A percentile compares a stretch with the other conserved stretches of the same genome.
Conservation (phyloP, 129 eudicot species). For the Lactuca saligna region DNA sequence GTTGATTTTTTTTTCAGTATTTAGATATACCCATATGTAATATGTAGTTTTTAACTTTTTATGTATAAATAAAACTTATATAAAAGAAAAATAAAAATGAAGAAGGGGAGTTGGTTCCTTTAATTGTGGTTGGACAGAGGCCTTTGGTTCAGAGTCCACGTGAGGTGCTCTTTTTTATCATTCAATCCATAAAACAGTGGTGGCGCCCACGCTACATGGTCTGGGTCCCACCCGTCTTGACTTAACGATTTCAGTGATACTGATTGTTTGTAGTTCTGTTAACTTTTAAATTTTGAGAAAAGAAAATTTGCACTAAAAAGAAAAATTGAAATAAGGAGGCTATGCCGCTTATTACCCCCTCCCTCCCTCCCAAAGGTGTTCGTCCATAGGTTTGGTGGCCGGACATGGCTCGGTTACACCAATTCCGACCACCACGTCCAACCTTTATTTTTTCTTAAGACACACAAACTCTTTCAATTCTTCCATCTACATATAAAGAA, state of each 20-base stretch:
- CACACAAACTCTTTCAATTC: no score
- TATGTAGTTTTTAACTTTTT: neutral
- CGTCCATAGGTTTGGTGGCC: no score
- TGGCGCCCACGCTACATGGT: slow-evolving; percentile 36
- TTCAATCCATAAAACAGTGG: slow-evolving; percentile 89
- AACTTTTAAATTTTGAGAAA: neutral
- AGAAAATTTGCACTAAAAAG: no score
- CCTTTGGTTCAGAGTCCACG: slow-evolving; percentile 97
- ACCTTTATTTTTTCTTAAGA: no score
- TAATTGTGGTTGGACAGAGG: slow-evolving; percentile 78
- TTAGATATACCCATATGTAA: no score
- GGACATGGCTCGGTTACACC: no score
- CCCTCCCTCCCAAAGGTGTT: no score
- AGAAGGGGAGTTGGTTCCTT: slow-evolving; percentile 35
- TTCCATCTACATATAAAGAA: no score
- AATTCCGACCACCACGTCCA: no score
- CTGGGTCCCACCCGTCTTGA: slow-evolving; percentile 29
- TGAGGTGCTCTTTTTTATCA: slow-evolving; percentile 99
- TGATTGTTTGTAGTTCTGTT: slow-evolving; percentile 9
- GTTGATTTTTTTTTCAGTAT: neutral
- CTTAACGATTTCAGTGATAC: slow-evolving; percentile 25
- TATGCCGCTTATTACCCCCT: no score
- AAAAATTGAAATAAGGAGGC: no score
- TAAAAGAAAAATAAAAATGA: neutral
- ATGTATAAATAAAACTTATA: neutral